A percentile compares a stretch with the other conserved stretches of the same genome.
These are phyloP conservation scores for Citrus maxima DNA, from an alignment of 345 rosid species.

Conservation along the genomic window DNA sequence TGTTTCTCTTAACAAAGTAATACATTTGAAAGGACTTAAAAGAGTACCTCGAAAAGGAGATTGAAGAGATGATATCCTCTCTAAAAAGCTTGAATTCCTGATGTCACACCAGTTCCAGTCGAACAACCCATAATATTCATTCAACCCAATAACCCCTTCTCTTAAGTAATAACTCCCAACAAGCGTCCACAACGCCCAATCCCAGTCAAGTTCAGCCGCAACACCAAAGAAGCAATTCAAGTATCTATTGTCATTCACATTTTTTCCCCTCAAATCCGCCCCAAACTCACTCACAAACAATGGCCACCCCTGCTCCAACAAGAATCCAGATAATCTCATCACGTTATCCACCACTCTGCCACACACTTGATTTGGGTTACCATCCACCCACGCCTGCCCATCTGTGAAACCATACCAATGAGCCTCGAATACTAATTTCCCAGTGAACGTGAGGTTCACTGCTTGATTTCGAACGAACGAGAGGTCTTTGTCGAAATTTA, in stretches of 20 bases:
- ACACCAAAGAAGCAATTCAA: constrained; percentile 62
- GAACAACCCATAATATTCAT: constrained; percentile 66
- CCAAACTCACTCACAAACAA: constrained; percentile 79
- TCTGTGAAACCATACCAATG: constrained; percentile 85
- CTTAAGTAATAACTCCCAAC: constrained; percentile 81
- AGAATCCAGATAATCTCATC: constrained; percentile 56
- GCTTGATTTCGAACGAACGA: constrained; percentile 52
- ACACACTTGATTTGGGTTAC: constrained; percentile 73
- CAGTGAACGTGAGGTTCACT: constrained; percentile 46
- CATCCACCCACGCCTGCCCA: constrained; percentile 63
- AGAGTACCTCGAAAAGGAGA: constrained; percentile 55
- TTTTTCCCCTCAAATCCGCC: constrained; percentile 64
- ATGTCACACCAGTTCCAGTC: constrained; percentile 58
- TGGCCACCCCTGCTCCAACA: constrained; percentile 66
- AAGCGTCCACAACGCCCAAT: constrained; percentile 85
- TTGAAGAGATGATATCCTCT: constrained; percentile 55
- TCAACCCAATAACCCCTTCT: constrained; percentile 59
- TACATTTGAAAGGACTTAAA: background rate
- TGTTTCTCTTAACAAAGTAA: background rate
- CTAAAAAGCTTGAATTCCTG: constrained; percentile 58
- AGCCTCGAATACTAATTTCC: constrained; percentile 70
- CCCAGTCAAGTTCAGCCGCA: constrained; percentile 77
- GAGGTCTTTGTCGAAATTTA: constrained; percentile 67
- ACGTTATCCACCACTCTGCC: constrained; percentile 54
- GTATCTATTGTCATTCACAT: constrained; percentile 60